These are phyloP conservation scores for Pezicula rhizophila DNA, from an alignment of 2,329 filamentous ascomycete genomes.

Conservation along the genomic window DNA sequence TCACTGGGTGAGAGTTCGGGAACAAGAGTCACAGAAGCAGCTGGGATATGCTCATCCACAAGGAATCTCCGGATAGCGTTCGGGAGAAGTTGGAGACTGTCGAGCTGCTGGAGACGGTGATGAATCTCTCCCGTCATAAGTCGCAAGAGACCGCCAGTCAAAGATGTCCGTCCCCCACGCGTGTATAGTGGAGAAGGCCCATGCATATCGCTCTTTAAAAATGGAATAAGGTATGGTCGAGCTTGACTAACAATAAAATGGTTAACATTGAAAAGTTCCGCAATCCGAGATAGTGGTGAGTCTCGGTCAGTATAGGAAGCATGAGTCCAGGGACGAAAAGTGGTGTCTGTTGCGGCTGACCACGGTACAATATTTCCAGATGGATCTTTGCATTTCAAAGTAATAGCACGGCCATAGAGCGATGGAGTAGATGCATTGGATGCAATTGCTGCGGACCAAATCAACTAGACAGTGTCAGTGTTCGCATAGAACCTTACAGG, in stretches of 20 bases:
- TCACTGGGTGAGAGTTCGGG: slow-evolving; percentile 70
- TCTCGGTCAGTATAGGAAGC: slow-evolving; percentile 48
- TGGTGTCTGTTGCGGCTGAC: slow-evolving; percentile 41
- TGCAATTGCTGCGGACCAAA: slow-evolving; percentile 54
- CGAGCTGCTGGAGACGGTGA: slow-evolving; percentile 75
- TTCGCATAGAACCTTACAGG: background rate
- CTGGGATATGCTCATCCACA: slow-evolving; percentile 76
- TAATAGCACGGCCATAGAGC: slow-evolving; percentile 43
- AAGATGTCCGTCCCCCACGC: slow-evolving; percentile 50
- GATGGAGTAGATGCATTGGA: slow-evolving; percentile 46
- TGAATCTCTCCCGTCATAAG: slow-evolving; percentile 72
- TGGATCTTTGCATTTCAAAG: slow-evolving; percentile 57
- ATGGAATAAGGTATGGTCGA: slow-evolving; percentile 81
- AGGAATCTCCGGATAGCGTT: slow-evolving; percentile 66
- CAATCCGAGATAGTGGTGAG: slow-evolving; percentile 54
- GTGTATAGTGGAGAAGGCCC: slow-evolving; percentile 59
- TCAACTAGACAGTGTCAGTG: slow-evolving; percentile 35
- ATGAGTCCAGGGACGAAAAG: slow-evolving; percentile 50
- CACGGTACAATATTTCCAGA: slow-evolving; percentile 54
- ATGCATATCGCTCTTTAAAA: slow-evolving; percentile 75
- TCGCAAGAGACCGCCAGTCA: slow-evolving; percentile 54
- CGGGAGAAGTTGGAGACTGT: slow-evolving; percentile 69
- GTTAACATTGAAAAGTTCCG: slow-evolving; percentile 68
- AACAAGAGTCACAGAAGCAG: slow-evolving; percentile 72
- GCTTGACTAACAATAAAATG: slow-evolving; percentile 95